A percentile compares a stretch with the other conserved stretches of the same genome.
Evolutionary conservation across 345 rosid species (phyloP).

Genomic region (Abelmoschus esculentus): DNA sequence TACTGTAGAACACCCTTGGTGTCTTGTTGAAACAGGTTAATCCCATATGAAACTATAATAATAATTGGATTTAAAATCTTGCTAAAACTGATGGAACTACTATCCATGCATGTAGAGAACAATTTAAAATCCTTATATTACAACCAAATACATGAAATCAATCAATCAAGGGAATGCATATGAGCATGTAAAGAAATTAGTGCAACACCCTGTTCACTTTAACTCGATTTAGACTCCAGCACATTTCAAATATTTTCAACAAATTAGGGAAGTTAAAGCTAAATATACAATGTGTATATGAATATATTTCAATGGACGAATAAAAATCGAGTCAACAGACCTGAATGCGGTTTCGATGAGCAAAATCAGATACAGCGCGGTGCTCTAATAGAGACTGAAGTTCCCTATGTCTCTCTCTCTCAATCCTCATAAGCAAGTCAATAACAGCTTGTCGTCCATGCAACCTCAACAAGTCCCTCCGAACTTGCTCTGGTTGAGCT

Average conservation of each 20-base stretch:
- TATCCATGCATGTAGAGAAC: neutral
- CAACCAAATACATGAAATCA: neutral
- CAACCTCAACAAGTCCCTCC: conserved; percentile 65
- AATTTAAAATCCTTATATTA: neutral
- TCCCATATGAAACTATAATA: neutral
- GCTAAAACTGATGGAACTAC: neutral
- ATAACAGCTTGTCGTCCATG: conserved; percentile 88
- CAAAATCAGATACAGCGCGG: conserved; percentile 96
- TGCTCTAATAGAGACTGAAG: conserved; percentile 86
- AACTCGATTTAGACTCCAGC: neutral
- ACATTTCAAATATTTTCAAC: neutral
- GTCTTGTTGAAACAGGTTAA: neutral
- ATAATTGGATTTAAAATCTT: neutral
- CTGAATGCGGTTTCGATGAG: conserved; percentile 98
- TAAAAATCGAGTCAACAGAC: conserved; percentile 27
- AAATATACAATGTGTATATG: neutral
- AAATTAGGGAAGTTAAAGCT: neutral
- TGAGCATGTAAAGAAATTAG: neutral
- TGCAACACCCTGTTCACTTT: neutral
- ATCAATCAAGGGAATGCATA: neutral
- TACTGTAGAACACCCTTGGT: neutral
- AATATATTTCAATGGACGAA: neutral
- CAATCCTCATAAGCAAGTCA: conserved; percentile 82
- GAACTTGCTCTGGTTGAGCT: conserved; percentile 69
- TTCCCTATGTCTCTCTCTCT: conserved; percentile 85